Conservation (phyloP, 495 filamentous ascomycete species). For the Penicillium salamii region DNA sequence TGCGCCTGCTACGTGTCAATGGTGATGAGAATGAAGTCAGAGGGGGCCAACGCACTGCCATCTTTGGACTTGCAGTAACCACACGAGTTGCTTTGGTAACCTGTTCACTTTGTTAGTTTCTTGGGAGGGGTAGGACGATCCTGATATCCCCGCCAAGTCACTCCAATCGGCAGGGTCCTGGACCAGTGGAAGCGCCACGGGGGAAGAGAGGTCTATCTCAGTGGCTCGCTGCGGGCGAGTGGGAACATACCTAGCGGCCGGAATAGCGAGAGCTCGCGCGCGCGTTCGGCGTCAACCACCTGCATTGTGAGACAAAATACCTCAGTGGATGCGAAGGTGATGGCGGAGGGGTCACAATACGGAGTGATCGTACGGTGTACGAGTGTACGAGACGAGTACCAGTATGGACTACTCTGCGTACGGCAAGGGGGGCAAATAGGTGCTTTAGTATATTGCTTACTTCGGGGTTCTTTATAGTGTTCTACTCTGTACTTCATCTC, state of each 20-base stretch:
- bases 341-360: neutral
- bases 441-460: too few species aligned
- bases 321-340: neutral
- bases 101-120: conserved; percentile 27
- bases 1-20: conserved; percentile 56
- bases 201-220: conserved; percentile 30
- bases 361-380: neutral
- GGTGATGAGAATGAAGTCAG: conserved; percentile 7
- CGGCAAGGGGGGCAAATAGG: too few species aligned
- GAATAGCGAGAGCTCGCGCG: conserved; percentile 46
- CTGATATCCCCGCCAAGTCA: conserved; percentile 7
- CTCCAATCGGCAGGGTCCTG: conserved; percentile 11
- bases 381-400: neutral
- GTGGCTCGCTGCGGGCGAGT: conserved; percentile 33
- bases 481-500: too few species aligned
- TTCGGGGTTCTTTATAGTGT: too few species aligned
- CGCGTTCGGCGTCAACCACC: conserved; percentile 45
- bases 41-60: conserved; percentile 45
- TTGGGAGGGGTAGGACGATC: conserved; percentile 2
- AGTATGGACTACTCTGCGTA: neutral
- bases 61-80: conserved; percentile 55
- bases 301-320: conserved; percentile 23
- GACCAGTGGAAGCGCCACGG: conserved; percentile 44
- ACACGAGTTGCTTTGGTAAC: conserved; percentile 51
- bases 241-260: conserved; percentile 44